Evolutionary conservation across 1,284 basidiomycete genomes (phyloP), one percentile per base, ranked within the genome.

Genomic region (Singerocomus rubriflavus): DNA sequence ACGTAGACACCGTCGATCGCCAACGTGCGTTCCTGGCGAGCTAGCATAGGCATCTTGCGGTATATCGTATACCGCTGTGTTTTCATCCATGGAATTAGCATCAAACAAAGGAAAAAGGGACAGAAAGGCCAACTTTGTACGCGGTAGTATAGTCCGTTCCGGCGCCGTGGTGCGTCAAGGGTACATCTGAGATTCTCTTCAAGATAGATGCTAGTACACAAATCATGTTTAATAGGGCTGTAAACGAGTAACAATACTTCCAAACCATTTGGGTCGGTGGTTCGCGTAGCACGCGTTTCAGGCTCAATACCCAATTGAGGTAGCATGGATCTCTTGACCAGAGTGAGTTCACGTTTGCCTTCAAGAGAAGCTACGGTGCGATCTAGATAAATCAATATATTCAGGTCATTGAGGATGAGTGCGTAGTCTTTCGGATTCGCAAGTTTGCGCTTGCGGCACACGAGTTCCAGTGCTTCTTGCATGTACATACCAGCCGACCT

Each of bases 1-100:
- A 98, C 82, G 66, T 98, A 98, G 57, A 88, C 91, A 6, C 95
- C 95, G 67, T 99, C 97, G 51, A 99, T 91, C 11, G 95, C 95
- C 2, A 99, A 79, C 2, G 85, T 85, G 8, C 95, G 84, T 66
- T 97, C 94, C 62, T 94, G 92, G 29, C 93, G 82, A 3, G 93
- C 87, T 32, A 94, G 76, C 84, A 98, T 95, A 2, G 93, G 91
- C 65, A 94, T 83, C 72, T 96, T 98, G 40, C 96, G 88, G 62
- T 90, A 91, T n/a, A 99, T 91, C 0, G 84, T 90, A 64, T 88
- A 99, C 80, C 91, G 89, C 88, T 95, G 66, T 3, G 50, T 33
- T 52, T 44, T 38, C 32, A 27, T 48, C 10, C 8, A 13, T 36
- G 14, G 47, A 21, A n/a, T 4, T 13, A 8, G n/a, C 29, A 29